Base-by-base conservation (phyloP, 495 filamentous ascomycete genomes). In the Trichoderma erinaceum region DNA sequence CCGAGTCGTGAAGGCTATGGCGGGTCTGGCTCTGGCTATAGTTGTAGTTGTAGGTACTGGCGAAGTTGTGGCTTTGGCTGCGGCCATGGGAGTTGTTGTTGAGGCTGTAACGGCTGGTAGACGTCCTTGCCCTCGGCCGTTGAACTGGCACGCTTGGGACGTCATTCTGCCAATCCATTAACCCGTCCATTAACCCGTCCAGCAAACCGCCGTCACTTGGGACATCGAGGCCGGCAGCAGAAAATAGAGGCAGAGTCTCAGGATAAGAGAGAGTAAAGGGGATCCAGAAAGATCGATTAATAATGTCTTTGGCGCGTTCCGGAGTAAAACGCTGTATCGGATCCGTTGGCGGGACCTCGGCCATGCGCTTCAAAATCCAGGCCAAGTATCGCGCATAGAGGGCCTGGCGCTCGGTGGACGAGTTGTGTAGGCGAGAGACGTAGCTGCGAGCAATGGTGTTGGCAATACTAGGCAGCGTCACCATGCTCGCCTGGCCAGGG, bases 391-490 rank as follows among this genome's bases (percentile, higher is more conserved):
- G 41, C 43, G 65, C 65, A 66, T 66, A 50, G 41, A 32, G 46
- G 38, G 41, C 15, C 68, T 52, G 50, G 15, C 44, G 32, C 29
- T 41, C 43, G 32, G 46, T 56, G 18, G 64, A 43, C 48, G n/a
- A 8, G n/a, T 38, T 41, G 4, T 67, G 58, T 16, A 43, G 65
- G 29, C 65, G 65, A 0, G 70, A 70, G 4, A 73, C 68, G 43
- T 65, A 74, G 23, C 71, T 71, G 7, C 69, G 69, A 6, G 75
- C 75, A 0, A 71, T 70, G 15, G 70, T 65, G 12, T 74, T 73
- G 6, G 74, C 66, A 63, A 71, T 71, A 38, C 68, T 73, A 3
- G 67, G 66, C 3, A 73, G 61, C 4, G 71, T 67, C 0, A 77
- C 69, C n/a, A 75, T 65, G 41, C 61, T 71, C 2, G 72, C 75